A percentile compares a stretch with the other conserved stretches of the same genome.
phyloP scores from a whole-genome alignment of 179 eudicot genomes.

The Gypsophila paniculata region DNA sequence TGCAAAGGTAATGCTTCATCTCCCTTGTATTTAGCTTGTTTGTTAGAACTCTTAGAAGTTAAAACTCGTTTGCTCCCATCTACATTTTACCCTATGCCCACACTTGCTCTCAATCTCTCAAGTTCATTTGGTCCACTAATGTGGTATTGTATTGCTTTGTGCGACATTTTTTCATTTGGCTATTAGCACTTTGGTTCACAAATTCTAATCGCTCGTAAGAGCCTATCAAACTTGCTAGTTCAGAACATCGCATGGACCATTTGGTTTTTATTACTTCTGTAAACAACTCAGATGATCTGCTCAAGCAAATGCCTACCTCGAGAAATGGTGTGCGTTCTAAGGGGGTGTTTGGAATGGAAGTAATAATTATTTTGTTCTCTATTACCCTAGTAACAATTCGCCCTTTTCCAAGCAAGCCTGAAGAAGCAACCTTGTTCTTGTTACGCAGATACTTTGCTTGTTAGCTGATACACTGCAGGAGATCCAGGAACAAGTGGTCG shows the following conservation, averaged over 20 bases:
- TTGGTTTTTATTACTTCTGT: no score
- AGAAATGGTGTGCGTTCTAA: no score
- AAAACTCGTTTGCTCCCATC: neutral
- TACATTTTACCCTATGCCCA: neutral
- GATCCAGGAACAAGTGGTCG: constrained; percentile 77
- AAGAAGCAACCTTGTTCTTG: neutral
- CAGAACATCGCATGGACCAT: no score
- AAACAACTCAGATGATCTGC: no score
- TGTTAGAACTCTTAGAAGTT: constrained; percentile 5
- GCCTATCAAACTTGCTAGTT: neutral
- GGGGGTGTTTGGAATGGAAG: no score
- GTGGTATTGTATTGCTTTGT: neutral
- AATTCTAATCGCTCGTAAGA: neutral
- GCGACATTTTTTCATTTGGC: neutral
- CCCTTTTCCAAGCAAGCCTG: neutral
- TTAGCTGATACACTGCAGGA: constrained; percentile 76
- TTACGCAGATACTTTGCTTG: constrained; percentile 62
- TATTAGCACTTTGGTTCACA: neutral
- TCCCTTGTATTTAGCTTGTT: neutral
- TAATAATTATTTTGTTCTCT: neutral
- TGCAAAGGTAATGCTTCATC: constrained; percentile 54
- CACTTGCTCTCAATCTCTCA: neutral
- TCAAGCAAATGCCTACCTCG: no score
- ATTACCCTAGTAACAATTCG: neutral
- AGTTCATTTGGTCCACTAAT: neutral